Percentiles rank a stretch among this genome's conserved stretches.
These are phyloP conservation scores for Aquilaria sinensis DNA, from an alignment of 345 rosid species.

Conservation along the genomic window DNA sequence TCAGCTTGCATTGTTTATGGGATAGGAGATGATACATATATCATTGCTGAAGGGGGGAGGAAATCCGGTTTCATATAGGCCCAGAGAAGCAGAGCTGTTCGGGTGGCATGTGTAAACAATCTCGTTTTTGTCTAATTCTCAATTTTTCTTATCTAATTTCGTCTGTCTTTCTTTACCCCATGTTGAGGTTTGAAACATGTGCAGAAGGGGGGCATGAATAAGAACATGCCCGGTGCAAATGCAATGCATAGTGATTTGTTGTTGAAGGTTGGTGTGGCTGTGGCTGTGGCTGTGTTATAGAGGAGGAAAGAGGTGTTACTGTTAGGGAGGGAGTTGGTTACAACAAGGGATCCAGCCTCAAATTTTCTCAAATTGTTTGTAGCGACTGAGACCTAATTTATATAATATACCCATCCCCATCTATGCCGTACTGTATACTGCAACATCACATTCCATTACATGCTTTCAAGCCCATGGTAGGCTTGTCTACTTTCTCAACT, in stretches of 20 bases:
- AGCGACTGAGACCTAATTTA: slow-evolving; percentile 5
- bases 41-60: slow-evolving; percentile 21
- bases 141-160: neutral
- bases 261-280: slow-evolving; percentile 30
- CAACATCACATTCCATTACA: too few relatives aligned
- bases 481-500: too few relatives aligned
- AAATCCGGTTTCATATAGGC: slow-evolving; percentile 6
- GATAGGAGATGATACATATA: slow-evolving; percentile 19
- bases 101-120: slow-evolving; percentile 19
- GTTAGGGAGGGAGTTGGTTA: slow-evolving; percentile 11
- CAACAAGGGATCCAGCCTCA: slow-evolving; percentile 8
- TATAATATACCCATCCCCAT: neutral
- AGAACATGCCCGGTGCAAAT: slow-evolving; percentile 27
- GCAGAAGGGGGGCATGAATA: slow-evolving; percentile 15
- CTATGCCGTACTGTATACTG: too few relatives aligned
- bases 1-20: slow-evolving; percentile 1
- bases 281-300: slow-evolving; percentile 21
- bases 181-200: neutral
- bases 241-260: slow-evolving; percentile 25
- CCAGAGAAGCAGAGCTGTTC: slow-evolving; percentile 12
- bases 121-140: slow-evolving; percentile 23
- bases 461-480: too few relatives aligned
- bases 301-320: slow-evolving; percentile 6
- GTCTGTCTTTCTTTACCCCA: neutral
- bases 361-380: slow-evolving; percentile 22